A percentile compares a stretch with the other conserved stretches of the same genome.
phyloP scores from a whole-genome alignment of 2,329 filamentous ascomycete species.

The Fusarium nisikadoi region DNA sequence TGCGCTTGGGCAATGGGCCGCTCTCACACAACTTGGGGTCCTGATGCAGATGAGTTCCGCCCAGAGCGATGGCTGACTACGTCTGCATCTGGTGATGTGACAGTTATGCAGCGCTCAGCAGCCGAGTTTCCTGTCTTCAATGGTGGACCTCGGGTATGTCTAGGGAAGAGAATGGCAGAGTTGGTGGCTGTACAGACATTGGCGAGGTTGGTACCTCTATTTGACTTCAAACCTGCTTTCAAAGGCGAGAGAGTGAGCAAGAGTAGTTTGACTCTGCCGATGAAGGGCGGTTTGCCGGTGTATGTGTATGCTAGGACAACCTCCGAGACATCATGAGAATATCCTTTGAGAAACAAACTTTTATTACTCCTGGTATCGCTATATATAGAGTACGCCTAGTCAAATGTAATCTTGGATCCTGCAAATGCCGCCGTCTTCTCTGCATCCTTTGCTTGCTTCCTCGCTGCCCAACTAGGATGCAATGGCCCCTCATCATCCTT shows the following conservation, averaged over 20 bases:
- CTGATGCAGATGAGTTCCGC: conserved; percentile 64
- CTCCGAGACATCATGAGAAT: background rate
- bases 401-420: conserved; percentile 69
- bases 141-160: conserved; percentile 68
- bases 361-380: conserved; percentile 37
- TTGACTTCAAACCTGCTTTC: conserved; percentile 61
- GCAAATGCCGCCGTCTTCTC: conserved; percentile 63
- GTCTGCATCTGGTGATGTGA: conserved; percentile 47
- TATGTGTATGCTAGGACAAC: conserved; percentile 22
- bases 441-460: conserved; percentile 69
- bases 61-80: conserved; percentile 67
- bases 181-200: conserved; percentile 67
- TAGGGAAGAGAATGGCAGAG: conserved; percentile 74
- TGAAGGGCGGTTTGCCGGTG: conserved; percentile 68
- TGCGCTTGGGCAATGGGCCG: conserved; percentile 73
- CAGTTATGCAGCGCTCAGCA: conserved; percentile 54
- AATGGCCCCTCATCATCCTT: conserved; percentile 64
- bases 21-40: conserved; percentile 65
- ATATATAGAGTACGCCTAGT: conserved; percentile 49
- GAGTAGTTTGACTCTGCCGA: conserved; percentile 71
- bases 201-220: conserved; percentile 58
- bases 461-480: conserved; percentile 74
- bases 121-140: conserved; percentile 74
- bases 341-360: conserved; percentile 13
- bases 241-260: conserved; percentile 63